Base-by-base conservation (phyloP, 148 eudicot genomes). In the Salicornia ramosissima region DNA sequence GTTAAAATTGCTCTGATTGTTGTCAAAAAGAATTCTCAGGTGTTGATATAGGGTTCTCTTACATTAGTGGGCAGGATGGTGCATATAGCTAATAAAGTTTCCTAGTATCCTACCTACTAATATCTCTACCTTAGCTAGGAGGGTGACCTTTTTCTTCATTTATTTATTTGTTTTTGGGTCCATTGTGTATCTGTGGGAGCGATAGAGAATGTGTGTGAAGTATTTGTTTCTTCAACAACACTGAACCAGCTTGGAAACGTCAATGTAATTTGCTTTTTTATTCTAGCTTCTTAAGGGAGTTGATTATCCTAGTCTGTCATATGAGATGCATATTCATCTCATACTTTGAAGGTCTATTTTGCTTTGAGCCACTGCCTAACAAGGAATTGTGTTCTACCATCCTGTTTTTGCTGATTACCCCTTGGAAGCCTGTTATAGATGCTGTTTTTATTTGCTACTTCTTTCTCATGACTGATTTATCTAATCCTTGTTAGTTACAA, bases 391-490 rank as follows among this genome's bases (percentile, higher is more conserved):
- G 2, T 39, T n/a, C 3, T 61, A n/a, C 65, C 28, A 36, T 36
- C 6, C 46, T 61, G 15, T 39, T 18, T 61, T n/a, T 61, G 46
- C 26, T 22, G 13, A 0, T 5, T 21, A 63, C 31, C n/a, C 4
- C 65, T 63, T 19, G 50, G 65, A n/a, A 15, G 21, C 2, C 11
- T 39, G 13, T 54, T 18, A 47, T 60, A 21, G n/a, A 51, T 63
- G n/a, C 16, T 24, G 12, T 16, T 12, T 14, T 14, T 52, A 25
- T 57, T 55, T 39, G n/a, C 28, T 62, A 45, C 30, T 57, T n/a
- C 31, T 49, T 42, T 40, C 33, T 26, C 54, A 60, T 58, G 51
- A 55, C 71, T 74, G 64, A 79, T 39, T 43, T n/a, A 6, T 68
- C 33, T 53, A 52, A 52, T 73, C 9, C 2, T 43, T 46, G n/a